These are phyloP conservation scores for Metschnikowia shivogae DNA, from an alignment of 805 yeast species.

Conservation along the genomic window DNA sequence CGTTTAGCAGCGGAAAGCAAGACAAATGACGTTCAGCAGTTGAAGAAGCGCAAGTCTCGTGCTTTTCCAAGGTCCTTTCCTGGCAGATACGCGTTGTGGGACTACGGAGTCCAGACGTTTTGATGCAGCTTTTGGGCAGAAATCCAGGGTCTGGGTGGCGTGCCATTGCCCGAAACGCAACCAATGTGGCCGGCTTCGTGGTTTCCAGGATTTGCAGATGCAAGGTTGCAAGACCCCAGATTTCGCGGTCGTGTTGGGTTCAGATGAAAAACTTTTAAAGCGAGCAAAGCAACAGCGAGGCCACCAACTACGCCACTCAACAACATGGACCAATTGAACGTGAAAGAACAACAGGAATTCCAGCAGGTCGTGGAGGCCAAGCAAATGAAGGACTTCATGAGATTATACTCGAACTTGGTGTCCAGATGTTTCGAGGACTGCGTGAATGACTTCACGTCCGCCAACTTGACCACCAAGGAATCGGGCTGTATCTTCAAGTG, in stretches of 20 bases:
- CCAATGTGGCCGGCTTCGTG: too few relatives aligned
- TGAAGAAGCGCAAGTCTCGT: too few relatives aligned
- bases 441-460: conserved; percentile 96
- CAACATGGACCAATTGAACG: conserved; percentile 89
- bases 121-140: too few relatives aligned
- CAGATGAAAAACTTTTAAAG: conserved; percentile 16
- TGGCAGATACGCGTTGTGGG: too few relatives aligned
- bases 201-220: too few relatives aligned
- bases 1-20: too few relatives aligned
- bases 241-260: conserved; percentile 10
- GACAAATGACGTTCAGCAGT: too few relatives aligned
- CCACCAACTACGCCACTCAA: not conserved
- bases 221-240: not conserved
- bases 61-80: too few relatives aligned
- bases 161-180: too few relatives aligned
- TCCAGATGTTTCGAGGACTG: conserved; percentile 97
- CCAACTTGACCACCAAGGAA: conserved; percentile 80
- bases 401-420: conserved; percentile 88
- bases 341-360: conserved; percentile 94
- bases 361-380: conserved; percentile 93
- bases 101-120: too few relatives aligned
- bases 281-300: conserved; percentile 4
- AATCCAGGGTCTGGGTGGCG: too few relatives aligned
- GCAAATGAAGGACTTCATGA: conserved; percentile 99
- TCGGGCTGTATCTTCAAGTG: conserved; percentile 83